Base-by-base conservation (phyloP, 139 green algal species). In the Tetraselmis chui region DNA sequence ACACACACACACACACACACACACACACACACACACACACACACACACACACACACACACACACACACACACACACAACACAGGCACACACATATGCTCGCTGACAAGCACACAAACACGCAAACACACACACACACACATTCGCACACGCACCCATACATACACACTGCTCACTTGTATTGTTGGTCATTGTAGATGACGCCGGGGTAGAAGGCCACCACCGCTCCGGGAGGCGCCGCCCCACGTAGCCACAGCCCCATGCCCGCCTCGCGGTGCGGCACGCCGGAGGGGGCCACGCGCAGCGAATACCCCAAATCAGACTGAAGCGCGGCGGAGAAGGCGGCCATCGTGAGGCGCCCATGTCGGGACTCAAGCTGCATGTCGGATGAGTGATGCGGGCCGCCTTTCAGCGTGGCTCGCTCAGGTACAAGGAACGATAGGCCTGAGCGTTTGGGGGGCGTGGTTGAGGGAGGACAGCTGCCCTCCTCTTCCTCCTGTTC, bases 171-270 rank as follows among this genome's bases (percentile, higher is more conserved):
- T 30, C 28, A 87, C 86, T 79, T 87, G 77, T 91, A 85, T 5
- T 89, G 77, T 23, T 79, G 27, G 0, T 77, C 83, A 24, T 22
- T 59, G 79, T 94, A 95, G 2, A 87, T 80, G 2, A 93, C 80
- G 76, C 92, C 92, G 30, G 92, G 92, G 81, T 92, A 95, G 28
- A 95, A 81, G 0, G 87, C 90, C 2, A 95, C 82, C 26, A 95
- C 59, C 1, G 87, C 28, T 2, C 90, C 90, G n/a, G 83, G 59
- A 1, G 31, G 76, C 1, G 75, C 77, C 24, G 29, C 1, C 2
- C 85, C 87, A 23, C 76, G 23, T 18, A 86, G 32, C 59, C 28
- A 83, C 18, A 85, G 27, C 22, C 45, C 59, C 29, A 32, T 32
- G 78, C 87, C 87, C 76, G 87, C 87, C 18, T 89, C 87, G 11